Evolutionary conservation across 2,329 filamentous ascomycete species (phyloP), one percentile per base, ranked within the genome.

Genomic region (Cercospora janseana): DNA sequence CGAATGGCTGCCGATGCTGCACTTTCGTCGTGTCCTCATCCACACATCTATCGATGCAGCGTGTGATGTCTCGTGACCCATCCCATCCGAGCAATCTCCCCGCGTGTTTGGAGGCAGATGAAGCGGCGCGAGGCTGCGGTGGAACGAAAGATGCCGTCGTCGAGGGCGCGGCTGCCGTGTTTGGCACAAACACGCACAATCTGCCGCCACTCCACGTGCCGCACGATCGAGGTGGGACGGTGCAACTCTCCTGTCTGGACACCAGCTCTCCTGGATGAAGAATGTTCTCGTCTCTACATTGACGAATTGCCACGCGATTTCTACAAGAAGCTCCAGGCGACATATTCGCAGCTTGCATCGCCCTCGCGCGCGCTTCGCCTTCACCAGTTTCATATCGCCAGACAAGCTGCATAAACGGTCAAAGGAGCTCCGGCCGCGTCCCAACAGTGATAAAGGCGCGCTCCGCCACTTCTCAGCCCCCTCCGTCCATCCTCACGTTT

Each of bases 171-270:
- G 21, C 32, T 28, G 43, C 42, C 8, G 43, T 27, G 43, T 46
- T 46, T 37, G 21, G 28, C 28, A 18, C 43, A 37, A 26, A 26
- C 37, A 31, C 26, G 26, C 29, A 31, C 29, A 41, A 23, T 9
- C 24, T 35, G 10, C 27, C 42, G 38, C 46, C 29, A 32, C 29
- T n/a, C 16, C 40, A 46, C 41, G 40, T 37, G 47, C 13, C 15
- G 34, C 20, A 29, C 28, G 46, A 42, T 10, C 26, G 26, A 9
- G 15, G 13, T 23, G 45, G 35, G 37, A 49, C 38, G 26, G 38
- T 42, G 21, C 41, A n/a, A 37, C 46, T 26, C 6, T 42, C 27
- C 38, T 7, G 26, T 35, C 27, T 44, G 27, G 13, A 37, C 24
- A 23, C 15, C 23, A 23, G 26, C 21, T 9, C 21, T 34, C 38